Evolutionary conservation across 441 rosid species (phyloP).

Genomic region (Metrosideros polymorpha): DNA sequence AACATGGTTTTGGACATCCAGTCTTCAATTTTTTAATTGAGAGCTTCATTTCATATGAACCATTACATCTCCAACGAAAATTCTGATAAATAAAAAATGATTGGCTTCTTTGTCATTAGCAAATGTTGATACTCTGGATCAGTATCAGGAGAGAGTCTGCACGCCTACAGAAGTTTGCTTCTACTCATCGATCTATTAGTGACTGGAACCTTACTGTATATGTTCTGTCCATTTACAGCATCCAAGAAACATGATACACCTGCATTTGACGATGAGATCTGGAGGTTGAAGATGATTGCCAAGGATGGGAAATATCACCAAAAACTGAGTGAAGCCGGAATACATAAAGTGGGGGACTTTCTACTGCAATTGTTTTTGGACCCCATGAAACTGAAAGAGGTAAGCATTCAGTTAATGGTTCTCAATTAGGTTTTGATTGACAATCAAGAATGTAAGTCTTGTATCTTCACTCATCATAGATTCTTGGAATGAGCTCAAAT

Average conservation of each 20-base stretch:
- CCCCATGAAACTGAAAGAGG: not conserved
- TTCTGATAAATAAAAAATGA: not conserved
- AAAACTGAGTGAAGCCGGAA: not conserved
- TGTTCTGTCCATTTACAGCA: not conserved
- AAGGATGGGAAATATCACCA: not conserved
- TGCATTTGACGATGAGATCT: not conserved
- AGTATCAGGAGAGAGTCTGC: not conserved
- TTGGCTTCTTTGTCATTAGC: not conserved
- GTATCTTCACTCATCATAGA: not conserved
- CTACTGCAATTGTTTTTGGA: not conserved
- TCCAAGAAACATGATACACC: not conserved
- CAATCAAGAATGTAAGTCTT: not conserved
- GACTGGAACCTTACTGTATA: not conserved
- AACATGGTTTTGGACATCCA: not conserved
- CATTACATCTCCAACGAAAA: not conserved
- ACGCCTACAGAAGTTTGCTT: not conserved
- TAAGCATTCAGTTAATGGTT: not conserved
- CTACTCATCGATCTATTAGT: not conserved
- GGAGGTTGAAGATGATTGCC: not conserved
- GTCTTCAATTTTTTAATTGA: not conserved
- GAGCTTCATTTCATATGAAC: not conserved
- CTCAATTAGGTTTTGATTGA: not conserved
- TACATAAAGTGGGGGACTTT: not conserved
- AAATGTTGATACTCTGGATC: not conserved
- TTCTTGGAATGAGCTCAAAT: rapidly evolving